Conservation (phyloP, 1,284 basidiomycete genomes). For the Neotropicomus parvogracilis region DNA sequence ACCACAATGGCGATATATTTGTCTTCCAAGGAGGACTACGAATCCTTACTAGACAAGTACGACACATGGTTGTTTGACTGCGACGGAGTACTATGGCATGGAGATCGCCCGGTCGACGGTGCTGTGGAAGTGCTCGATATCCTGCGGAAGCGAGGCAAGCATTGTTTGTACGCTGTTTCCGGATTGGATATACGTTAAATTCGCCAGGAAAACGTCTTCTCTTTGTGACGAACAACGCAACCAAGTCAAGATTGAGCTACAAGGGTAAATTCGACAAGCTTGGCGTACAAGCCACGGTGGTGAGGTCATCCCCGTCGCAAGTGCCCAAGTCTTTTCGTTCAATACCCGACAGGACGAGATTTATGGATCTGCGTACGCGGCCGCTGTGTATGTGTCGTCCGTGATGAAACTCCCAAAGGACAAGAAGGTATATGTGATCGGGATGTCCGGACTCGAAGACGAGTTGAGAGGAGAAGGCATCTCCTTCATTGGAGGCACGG, state of each 20-base stretch:
- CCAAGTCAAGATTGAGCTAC: conserved; percentile 84
- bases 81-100: conserved; percentile 93
- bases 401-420: conserved; percentile 86
- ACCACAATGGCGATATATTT: conserved; percentile 40
- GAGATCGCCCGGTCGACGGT: conserved; percentile 78
- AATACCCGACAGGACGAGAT: conserved; percentile 74
- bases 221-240: conserved; percentile 99
- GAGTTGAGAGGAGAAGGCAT: conserved; percentile 87
- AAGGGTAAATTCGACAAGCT: conserved; percentile 90
- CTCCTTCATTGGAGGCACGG: conserved; percentile 80
- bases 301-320: conserved; percentile 31
- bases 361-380: conserved; percentile 92
- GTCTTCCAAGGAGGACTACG: conserved; percentile 50
- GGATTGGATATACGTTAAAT: not conserved
- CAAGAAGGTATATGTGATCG: conserved; percentile 96
- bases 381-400: conserved; percentile 89
- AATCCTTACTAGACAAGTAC: conserved; percentile 65
- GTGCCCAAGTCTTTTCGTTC: not conserved
- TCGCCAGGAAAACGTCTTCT: conserved; percentile 78
- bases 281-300: conserved; percentile 81
- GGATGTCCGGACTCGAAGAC: conserved; percentile 89
- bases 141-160: conserved; percentile 63
- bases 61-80: conserved; percentile 97
- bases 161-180: not conserved
- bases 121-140: conserved; percentile 69